phyloP scores from a whole-genome alignment of 208 protist species.

The Crithidia bombi region DNA sequence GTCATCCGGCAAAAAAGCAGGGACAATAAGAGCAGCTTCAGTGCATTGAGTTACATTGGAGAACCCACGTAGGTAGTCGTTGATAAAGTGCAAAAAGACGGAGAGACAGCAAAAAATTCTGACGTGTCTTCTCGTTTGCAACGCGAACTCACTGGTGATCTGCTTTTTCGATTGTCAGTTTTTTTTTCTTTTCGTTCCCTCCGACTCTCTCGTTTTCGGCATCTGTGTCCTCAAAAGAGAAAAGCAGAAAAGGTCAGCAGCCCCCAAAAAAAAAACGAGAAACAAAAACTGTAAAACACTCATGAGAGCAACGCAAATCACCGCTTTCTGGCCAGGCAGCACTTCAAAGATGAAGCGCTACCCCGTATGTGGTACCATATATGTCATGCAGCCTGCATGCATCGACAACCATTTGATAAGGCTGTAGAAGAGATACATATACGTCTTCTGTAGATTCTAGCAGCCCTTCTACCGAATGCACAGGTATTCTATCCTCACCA shows the following conservation, averaged over 20 bases:
- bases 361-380: slow-evolving; percentile 55
- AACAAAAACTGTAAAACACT: neutral
- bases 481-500: slow-evolving; percentile 76
- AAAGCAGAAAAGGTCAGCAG: neutral
- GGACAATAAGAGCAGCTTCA: no score
- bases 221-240: neutral
- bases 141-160: no score
- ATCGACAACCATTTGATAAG: slow-evolving; percentile 83
- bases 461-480: slow-evolving; percentile 48
- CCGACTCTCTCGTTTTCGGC: neutral
- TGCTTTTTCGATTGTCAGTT: no score
- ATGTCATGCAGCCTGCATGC: slow-evolving; percentile 75
- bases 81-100: no score
- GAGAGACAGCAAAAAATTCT: no score
- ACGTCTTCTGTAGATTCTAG: slow-evolving; percentile 71
- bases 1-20: no score
- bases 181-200: no score
- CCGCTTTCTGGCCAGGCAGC: neutral
- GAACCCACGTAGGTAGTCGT: no score
- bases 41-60: no score
- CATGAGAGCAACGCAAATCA: neutral
- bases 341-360: slow-evolving; percentile 19
- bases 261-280: neutral
- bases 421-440: slow-evolving; percentile 75
- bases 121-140: no score